Percentiles rank a stretch among this genome's conserved stretches.
Evolutionary conservation across 1,284 basidiomycete genomes (phyloP).

Genomic region (Lignosus rhinocerotis): DNA sequence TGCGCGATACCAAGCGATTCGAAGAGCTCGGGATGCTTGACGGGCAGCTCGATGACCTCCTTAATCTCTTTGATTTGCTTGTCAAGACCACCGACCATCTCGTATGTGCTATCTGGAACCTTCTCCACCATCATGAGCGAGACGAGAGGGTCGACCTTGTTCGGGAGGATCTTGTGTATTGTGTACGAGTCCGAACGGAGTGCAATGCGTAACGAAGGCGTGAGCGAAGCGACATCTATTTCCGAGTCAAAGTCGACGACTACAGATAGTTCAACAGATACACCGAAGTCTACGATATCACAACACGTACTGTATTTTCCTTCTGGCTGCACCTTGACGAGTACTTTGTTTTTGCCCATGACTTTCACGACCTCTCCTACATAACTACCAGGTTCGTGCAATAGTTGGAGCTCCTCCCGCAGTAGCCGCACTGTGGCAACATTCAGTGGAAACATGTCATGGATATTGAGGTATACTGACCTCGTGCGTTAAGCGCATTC

Average conservation of each 20-base stretch:
- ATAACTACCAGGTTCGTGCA: constrained; percentile 97
- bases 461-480: constrained; percentile 38
- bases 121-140: constrained; percentile 99
- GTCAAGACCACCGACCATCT: constrained; percentile 99
- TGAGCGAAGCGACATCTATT: constrained; percentile 82
- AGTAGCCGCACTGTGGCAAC: constrained; percentile 70
- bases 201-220: constrained; percentile 89
- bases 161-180: constrained; percentile 91
- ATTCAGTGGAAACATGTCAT: not conserved
- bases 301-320: constrained; percentile 87
- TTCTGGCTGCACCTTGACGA: constrained; percentile 98
- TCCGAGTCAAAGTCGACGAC: constrained; percentile 94
- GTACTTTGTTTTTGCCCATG: constrained; percentile 98
- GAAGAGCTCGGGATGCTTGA: constrained; percentile 98
- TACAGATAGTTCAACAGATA: constrained; percentile 32
- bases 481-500: constrained; percentile 94
- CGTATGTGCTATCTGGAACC: constrained; percentile 98
- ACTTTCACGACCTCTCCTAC: constrained; percentile 98
- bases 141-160: constrained; percentile 94
- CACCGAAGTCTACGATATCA: not conserved
- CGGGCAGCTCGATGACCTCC: constrained; percentile 97
- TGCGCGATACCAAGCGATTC: constrained; percentile 96
- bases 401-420: constrained; percentile 90
- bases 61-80: constrained; percentile 99
- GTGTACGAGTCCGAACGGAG: constrained; percentile 96